phyloP scores from a whole-genome alignment of 345 rosid genomes.

The Rhodamnia rubescens region DNA sequence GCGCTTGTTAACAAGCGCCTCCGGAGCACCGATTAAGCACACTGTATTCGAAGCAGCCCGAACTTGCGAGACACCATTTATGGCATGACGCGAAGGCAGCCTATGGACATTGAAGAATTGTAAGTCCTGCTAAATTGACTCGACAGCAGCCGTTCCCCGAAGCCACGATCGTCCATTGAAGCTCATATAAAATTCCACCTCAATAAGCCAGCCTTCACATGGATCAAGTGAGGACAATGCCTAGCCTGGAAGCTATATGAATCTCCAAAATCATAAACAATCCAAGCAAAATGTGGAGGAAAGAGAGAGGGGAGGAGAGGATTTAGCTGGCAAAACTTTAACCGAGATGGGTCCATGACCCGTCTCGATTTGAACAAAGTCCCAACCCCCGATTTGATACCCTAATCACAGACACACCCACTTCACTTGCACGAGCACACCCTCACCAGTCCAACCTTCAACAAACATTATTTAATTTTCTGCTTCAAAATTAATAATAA shows the following conservation, averaged over 20 bases:
- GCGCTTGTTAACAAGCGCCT: neutral
- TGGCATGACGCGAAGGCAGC: no score
- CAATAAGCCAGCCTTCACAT: neutral
- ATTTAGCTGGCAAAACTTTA: neutral
- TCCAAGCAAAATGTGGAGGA: neutral
- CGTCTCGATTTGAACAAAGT: neutral
- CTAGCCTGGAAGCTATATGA: neutral
- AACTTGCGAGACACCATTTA: neutral
- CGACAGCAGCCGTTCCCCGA: neutral
- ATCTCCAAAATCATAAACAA: neutral
- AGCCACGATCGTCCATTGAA: neutral
- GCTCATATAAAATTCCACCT: neutral
- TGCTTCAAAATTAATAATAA: neutral
- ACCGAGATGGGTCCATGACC: neutral
- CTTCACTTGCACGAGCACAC: neutral
- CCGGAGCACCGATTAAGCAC: accelerated
- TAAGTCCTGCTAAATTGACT: neutral
- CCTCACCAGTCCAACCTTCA: neutral
- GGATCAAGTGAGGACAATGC: neutral
- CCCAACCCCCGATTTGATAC: neutral
- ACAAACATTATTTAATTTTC: neutral
- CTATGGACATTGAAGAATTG: no score
- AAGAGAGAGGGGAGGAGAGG: neutral
- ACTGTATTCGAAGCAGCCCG: accelerated
- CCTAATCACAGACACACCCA: neutral